Percentiles rank a stretch among this genome's conserved stretches.
These are phyloP conservation scores for Phyllosticta ampelicida DNA, from an alignment of 2,329 filamentous ascomycete species.

Conservation along the genomic window DNA sequence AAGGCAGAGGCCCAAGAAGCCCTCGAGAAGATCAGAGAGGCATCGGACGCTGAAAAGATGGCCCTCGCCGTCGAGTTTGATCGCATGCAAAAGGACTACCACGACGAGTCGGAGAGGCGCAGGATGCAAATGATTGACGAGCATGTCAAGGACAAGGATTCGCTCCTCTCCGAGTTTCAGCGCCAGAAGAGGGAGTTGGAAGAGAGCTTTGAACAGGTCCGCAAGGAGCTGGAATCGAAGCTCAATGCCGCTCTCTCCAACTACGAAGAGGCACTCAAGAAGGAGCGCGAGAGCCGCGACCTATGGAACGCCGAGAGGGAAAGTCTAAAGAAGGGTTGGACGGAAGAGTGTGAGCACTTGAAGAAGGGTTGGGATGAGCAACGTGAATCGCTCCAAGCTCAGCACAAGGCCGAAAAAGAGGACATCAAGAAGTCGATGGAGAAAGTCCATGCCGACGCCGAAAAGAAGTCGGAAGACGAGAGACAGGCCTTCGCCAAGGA, in stretches of 20 bases:
- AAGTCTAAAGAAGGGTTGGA: conserved; percentile 29
- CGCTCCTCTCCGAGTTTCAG: conserved; percentile 22
- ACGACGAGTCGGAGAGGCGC: conserved; percentile 34
- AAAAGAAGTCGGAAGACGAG: conserved; percentile 24
- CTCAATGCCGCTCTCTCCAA: conserved; percentile 29
- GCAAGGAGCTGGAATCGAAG: conserved; percentile 34
- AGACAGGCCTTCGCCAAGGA: conserved; percentile 24
- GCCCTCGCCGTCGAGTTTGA: conserved; percentile 30
- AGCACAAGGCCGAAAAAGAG: conserved; percentile 30
- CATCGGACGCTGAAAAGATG: conserved; percentile 29
- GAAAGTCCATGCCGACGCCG: conserved; percentile 27
- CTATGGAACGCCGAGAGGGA: conserved; percentile 37
- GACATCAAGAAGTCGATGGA: conserved; percentile 37
- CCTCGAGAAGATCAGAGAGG: conserved; percentile 21
- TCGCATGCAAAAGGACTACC: conserved; percentile 17
- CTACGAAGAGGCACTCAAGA: conserved; percentile 35
- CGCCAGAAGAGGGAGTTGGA: conserved; percentile 30
- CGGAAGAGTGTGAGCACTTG: conserved; percentile 40
- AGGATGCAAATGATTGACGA: conserved; percentile 33
- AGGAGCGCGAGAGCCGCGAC: conserved; percentile 35
- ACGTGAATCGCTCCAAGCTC: conserved; percentile 32
- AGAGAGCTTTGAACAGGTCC: conserved; percentile 30
- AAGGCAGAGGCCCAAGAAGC: conserved; percentile 18
- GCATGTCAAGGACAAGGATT: conserved; percentile 24
- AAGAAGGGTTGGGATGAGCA: conserved; percentile 43